Evolutionary conservation across 2,329 filamentous ascomycete genomes (phyloP), one percentile per base, ranked within the genome.

Genomic region (Didymella segeticola): DNA sequence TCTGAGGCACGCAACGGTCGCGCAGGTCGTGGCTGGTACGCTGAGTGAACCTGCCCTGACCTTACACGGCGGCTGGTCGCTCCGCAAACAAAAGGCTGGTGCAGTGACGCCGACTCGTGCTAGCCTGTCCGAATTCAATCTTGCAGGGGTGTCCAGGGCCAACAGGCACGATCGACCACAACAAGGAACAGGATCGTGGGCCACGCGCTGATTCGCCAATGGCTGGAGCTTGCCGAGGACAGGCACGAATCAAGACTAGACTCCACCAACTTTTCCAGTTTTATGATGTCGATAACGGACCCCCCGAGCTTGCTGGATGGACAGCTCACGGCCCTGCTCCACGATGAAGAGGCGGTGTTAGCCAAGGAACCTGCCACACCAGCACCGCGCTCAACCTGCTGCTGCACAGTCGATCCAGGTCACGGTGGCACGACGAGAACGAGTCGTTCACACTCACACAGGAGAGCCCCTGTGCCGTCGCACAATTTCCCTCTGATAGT

Each of bases 211-310:
- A 62, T 64, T 67, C 61, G 64, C 23, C 51, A 58, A 53, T 60
- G 61, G 36, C 23, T 30, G 5, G 29, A 15, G 33, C 45, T 54
- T 49, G 42, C 46, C 36, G 50, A 51, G 15, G 15, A 39, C 52
- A 60, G 49, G 39, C 15, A 23, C 33, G 39, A 39, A 39, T 46
- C 31, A 17, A 12, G 43, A 22, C 43, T 46, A 42, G 57, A 9
- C 33, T 9, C 14, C 31, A 30, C 41, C 41, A 43, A 50, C 29
- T 53, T 56, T 37, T 53, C 48, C 53, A 50, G 50, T 37, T 51
- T 58, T 63, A 62, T 63, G 60, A 64, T 66, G 57, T 58, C 57
- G 57, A 53, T 34, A 45, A 54, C 51, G 43, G 43, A n/a, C 26
- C n/a, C 34, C 14, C 25, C 37, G 25, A 20, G 12, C 31, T 36